These are phyloP conservation scores for Candida ulmi DNA, from an alignment of 805 yeast genomes.

Conservation along the genomic window DNA sequence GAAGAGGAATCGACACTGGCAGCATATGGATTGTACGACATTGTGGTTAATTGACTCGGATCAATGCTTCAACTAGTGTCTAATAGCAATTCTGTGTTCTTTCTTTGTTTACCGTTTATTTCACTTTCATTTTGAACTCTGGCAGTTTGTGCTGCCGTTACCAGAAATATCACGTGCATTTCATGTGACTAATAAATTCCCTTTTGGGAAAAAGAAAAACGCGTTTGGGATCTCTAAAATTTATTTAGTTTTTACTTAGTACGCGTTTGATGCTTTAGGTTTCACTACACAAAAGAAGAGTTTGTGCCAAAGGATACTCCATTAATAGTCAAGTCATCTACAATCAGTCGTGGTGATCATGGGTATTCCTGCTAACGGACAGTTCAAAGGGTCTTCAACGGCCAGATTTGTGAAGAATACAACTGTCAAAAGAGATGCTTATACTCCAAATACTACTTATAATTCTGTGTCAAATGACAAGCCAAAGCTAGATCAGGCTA, in stretches of 20 bases:
- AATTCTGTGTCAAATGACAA: slow-evolving; percentile 21
- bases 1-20: slow-evolving; percentile 16
- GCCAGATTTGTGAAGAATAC: slow-evolving; percentile 47
- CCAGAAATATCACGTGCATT: neutral
- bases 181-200: slow-evolving; percentile 1
- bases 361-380: slow-evolving; percentile 8
- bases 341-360: neutral
- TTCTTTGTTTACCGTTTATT: no score
- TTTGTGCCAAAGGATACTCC: no score
- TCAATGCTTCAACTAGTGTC: no score
- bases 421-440: slow-evolving; percentile 15
- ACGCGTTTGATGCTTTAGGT: neutral
- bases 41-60: slow-evolving; percentile 5
- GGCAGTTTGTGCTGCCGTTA: neutral
- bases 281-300: no score
- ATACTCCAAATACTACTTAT: slow-evolving; percentile 25
- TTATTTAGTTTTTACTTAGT: neutral
- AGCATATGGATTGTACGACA: slow-evolving; percentile 46
- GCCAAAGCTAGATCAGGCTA: slow-evolving; percentile 45
- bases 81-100: no score
- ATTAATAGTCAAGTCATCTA: no score
- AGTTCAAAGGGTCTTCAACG: slow-evolving; percentile 42
- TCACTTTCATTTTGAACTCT: no score
- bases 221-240: neutral
- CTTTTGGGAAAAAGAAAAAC: neutral